These are phyloP conservation scores for Penicillium verrucosum DNA, from an alignment of 2,329 filamentous ascomycete species.

Conservation along the genomic window DNA sequence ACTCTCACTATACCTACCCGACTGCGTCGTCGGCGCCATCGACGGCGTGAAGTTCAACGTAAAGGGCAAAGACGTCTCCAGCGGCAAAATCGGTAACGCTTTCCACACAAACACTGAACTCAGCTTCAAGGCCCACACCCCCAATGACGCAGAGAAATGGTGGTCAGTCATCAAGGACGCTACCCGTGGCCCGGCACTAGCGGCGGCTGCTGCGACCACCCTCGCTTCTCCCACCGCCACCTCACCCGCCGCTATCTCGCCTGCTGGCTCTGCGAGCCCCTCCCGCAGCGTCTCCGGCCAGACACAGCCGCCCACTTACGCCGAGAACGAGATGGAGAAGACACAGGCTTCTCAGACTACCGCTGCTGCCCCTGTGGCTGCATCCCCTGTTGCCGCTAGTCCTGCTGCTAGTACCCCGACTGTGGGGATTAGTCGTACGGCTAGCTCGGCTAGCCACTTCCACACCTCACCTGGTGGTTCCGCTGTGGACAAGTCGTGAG, in stretches of 20 bases:
- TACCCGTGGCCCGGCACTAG: conserved; percentile 15
- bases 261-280: conserved; percentile 15
- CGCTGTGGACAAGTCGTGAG: conserved; percentile 17
- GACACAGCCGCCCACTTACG: conserved; percentile 25
- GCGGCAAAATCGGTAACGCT: conserved; percentile 72
- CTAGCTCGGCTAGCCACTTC: conserved; percentile 28
- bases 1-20: conserved; percentile 85
- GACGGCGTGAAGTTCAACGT: conserved; percentile 84
- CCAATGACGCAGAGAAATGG: conserved; percentile 81
- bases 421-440: conserved; percentile 20
- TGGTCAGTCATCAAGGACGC: conserved; percentile 63
- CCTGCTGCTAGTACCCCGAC: conserved; percentile 5
- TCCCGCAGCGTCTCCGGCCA: conserved; percentile 3
- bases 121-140: conserved; percentile 80
- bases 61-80: conserved; percentile 89
- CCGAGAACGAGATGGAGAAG: conserved; percentile 22
- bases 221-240: conserved; percentile 10
- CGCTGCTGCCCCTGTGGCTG: not conserved
- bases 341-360: not conserved
- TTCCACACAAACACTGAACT: conserved; percentile 77
- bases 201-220: not conserved
- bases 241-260: conserved; percentile 12
- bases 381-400: conserved; percentile 7
- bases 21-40: conserved; percentile 71
- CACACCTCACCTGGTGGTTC: conserved; percentile 28